A percentile compares a stretch with the other conserved stretches of the same genome.
Conservation (phyloP, 2,329 filamentous ascomycete species). For the Aspergillus aculeatinus region DNA sequence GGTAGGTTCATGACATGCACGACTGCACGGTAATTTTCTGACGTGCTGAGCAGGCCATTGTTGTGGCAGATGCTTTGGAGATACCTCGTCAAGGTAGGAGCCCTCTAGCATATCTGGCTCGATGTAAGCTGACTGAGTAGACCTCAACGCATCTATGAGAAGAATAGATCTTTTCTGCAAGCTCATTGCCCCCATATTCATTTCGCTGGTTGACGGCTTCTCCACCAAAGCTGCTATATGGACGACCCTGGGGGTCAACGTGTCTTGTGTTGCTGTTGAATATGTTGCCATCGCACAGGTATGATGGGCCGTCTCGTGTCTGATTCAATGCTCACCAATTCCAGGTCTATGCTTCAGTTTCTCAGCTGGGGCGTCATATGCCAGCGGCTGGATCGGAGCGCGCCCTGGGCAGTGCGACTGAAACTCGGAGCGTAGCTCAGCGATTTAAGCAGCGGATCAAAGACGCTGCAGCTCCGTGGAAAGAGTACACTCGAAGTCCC, state of each 20-base stretch:
- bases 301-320: background rate
- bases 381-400: background rate
- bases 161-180: constrained; percentile 60
- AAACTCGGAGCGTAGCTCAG: background rate
- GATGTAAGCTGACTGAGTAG: constrained; percentile 13
- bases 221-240: constrained; percentile 49
- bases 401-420: background rate
- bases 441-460: constrained; percentile 19
- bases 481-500: constrained; percentile 27
- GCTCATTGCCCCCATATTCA: constrained; percentile 53
- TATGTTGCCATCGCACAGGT: constrained; percentile 43
- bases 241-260: constrained; percentile 48
- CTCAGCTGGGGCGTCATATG: constrained; percentile 16
- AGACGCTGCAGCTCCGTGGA: constrained; percentile 21
- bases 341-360: constrained; percentile 23
- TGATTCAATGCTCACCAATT: background rate
- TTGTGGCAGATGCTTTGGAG: constrained; percentile 33
- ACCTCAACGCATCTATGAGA: constrained; percentile 56
- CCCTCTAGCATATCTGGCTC: background rate
- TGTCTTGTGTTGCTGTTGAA: constrained; percentile 40
- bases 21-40: background rate
- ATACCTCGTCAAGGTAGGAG: constrained; percentile 44
- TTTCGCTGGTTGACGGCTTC: constrained; percentile 48
- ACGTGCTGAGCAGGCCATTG: constrained; percentile 26
- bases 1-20: constrained; percentile 36